Evolutionary conservation across 202 grass and related monocot genomes (phyloP).

Genomic region (Digitaria exilis): DNA sequence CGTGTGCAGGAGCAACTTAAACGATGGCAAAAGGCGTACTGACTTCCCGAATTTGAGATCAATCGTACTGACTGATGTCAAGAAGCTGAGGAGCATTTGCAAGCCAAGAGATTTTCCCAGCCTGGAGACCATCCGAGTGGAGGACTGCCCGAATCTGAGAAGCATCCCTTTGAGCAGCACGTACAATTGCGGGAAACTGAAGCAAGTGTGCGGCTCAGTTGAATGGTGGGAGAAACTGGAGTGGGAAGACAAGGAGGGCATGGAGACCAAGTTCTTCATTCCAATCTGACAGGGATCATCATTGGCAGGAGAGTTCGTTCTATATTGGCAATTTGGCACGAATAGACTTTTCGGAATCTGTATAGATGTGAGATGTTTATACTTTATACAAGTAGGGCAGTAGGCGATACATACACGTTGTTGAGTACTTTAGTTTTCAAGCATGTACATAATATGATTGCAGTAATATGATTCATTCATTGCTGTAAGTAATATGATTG

Average conservation of each 20-base stretch:
- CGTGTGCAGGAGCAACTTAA: neutral
- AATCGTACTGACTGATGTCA: slow-evolving; percentile 55
- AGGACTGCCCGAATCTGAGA: slow-evolving; percentile 58
- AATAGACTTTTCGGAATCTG: neutral
- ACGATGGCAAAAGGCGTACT: neutral
- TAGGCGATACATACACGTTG: neutral
- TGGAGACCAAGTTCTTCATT: slow-evolving; percentile 59
- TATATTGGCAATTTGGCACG: neutral
- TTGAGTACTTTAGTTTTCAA: slow-evolving; percentile 4
- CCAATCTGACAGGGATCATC: slow-evolving; percentile 21
- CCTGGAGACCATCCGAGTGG: slow-evolving; percentile 79
- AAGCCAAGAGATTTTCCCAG: slow-evolving; percentile 48
- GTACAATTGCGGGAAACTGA: slow-evolving; percentile 43
- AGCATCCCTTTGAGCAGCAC: slow-evolving; percentile 43
- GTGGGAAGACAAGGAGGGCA: slow-evolving; percentile 40
- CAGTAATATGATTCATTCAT: no score
- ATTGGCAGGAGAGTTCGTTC: neutral
- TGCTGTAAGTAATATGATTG: neutral
- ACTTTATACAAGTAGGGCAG: neutral
- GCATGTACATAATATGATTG: slow-evolving; percentile 27
- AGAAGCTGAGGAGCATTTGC: slow-evolving; percentile 55
- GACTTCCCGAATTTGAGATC: slow-evolving; percentile 59
- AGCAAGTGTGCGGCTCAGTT: slow-evolving; percentile 61
- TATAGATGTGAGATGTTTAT: neutral
- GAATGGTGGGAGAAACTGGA: slow-evolving; percentile 69